Evolutionary conservation across 495 filamentous ascomycete species (phyloP).

Genomic region (Hypoxylon subgilvum): DNA sequence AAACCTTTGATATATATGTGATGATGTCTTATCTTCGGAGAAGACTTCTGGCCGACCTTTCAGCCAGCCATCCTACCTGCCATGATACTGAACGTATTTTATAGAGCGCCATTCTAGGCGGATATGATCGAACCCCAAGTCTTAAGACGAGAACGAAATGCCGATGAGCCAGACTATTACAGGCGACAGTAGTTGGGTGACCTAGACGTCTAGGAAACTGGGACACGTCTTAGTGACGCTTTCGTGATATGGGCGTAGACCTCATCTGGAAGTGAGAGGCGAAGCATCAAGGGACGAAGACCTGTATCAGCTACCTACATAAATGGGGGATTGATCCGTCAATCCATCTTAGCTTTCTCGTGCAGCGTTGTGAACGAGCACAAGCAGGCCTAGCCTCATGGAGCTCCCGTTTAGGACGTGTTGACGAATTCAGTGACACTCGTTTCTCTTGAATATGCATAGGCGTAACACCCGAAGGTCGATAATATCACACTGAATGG

Average conservation of each 20-base stretch:
- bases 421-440: conserved; percentile 4
- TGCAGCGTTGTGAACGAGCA: background rate
- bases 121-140: background rate
- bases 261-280: conserved; percentile 28
- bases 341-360: background rate
- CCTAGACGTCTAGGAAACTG: conserved; percentile 1
- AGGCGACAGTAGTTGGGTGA: background rate
- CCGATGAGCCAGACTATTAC: background rate
- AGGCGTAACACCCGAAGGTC: background rate
- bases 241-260: conserved; percentile 19
- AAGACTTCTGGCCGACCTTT: background rate
- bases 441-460: background rate
- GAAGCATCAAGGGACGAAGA: conserved; percentile 4
- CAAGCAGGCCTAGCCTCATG: conserved; percentile 1
- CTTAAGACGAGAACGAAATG: background rate
- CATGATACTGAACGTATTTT: no score
- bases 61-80: no score
- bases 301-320: background rate
- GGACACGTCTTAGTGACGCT: conserved; percentile 19
- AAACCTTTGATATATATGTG: background rate
- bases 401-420: background rate
- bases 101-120: background rate
- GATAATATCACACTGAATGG: background rate
- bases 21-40: background rate
- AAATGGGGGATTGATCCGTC: background rate